Evolutionary conservation across 306 rosid species (phyloP).

Genomic region (Cucurbita moschata): DNA sequence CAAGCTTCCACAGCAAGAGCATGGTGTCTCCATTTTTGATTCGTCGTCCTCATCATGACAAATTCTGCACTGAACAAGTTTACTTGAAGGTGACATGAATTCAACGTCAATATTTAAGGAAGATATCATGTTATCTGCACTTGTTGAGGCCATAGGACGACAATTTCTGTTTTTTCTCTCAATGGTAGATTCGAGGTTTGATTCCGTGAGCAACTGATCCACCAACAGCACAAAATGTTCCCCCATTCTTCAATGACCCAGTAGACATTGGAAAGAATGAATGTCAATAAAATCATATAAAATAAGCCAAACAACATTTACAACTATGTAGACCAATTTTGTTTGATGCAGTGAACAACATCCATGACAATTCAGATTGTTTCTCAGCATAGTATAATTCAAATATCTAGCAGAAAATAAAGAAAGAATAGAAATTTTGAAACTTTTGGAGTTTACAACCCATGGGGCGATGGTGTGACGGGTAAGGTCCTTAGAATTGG

Average conservation of each 20-base stretch:
- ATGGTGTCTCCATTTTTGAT: constrained; percentile 74
- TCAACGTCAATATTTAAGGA: constrained; percentile 19
- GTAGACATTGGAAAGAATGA: not conserved
- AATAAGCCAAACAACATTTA: not conserved
- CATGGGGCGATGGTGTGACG: not conserved
- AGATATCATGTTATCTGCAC: constrained; percentile 24
- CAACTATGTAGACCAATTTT: not conserved
- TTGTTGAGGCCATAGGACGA: constrained; percentile 15
- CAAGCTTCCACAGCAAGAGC: constrained; percentile 79
- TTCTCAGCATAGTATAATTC: not conserved
- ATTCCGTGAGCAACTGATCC: constrained; percentile 26
- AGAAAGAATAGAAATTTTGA: not conserved
- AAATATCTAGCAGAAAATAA: not conserved
- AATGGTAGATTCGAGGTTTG: constrained; percentile 22
- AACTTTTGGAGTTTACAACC: not conserved
- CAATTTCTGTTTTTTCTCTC: constrained; percentile 17
- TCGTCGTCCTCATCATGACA: constrained; percentile 74
- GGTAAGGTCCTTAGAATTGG: not conserved
- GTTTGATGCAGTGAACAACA: not conserved
- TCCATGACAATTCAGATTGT: not conserved
- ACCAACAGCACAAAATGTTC: constrained; percentile 26
- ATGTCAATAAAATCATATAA: not conserved
- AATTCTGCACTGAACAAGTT: constrained; percentile 48
- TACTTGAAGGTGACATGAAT: constrained; percentile 19
- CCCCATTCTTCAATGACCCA: constrained; percentile 22